Percentiles rank a stretch among this genome's conserved stretches.
Evolutionary conservation across 345 rosid species (phyloP).

Genomic region (Populus euphratica): DNA sequence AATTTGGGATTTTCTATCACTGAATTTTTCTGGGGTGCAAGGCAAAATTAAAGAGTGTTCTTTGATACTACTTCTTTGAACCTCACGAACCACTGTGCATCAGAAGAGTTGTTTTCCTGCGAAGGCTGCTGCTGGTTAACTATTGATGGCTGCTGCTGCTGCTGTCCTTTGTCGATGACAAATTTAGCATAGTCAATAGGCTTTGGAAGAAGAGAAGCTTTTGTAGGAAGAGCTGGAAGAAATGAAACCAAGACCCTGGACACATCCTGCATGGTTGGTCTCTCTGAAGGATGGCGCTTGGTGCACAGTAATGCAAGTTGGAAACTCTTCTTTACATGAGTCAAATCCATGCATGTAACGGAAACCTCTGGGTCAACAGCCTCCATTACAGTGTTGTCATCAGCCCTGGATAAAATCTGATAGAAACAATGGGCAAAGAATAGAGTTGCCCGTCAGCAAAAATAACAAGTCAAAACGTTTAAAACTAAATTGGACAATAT

Average conservation of each 20-base stretch:
- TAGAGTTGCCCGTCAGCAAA: background rate
- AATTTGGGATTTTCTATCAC: background rate
- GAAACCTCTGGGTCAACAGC: slow-evolving; percentile 87
- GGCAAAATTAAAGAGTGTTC: slow-evolving; percentile 41
- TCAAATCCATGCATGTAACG: slow-evolving; percentile 65
- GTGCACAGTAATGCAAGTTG: slow-evolving; percentile 83
- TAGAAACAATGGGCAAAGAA: background rate
- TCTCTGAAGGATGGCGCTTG: slow-evolving; percentile 59
- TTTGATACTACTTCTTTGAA: slow-evolving; percentile 63
- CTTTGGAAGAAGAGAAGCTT: slow-evolving; percentile 34
- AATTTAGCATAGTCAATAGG: slow-evolving; percentile 45
- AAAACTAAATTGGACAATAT: background rate
- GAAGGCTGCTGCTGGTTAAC: slow-evolving; percentile 14
- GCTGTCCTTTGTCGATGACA: slow-evolving; percentile 41
- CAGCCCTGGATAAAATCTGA: slow-evolving; percentile 73
- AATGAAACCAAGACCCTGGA: slow-evolving; percentile 63
- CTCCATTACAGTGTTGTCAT: slow-evolving; percentile 82
- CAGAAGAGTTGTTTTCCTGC: slow-evolving; percentile 42
- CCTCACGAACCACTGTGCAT: slow-evolving; percentile 71
- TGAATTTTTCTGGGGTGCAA: background rate
- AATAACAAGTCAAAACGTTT: background rate
- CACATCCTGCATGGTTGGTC: slow-evolving; percentile 93
- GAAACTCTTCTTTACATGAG: slow-evolving; percentile 61
- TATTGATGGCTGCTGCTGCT: slow-evolving; percentile 20
- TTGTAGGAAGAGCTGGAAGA: slow-evolving; percentile 47